phyloP scores from a whole-genome alignment of 139 green algal species.

The Mesotaenium endlicherianum region DNA sequence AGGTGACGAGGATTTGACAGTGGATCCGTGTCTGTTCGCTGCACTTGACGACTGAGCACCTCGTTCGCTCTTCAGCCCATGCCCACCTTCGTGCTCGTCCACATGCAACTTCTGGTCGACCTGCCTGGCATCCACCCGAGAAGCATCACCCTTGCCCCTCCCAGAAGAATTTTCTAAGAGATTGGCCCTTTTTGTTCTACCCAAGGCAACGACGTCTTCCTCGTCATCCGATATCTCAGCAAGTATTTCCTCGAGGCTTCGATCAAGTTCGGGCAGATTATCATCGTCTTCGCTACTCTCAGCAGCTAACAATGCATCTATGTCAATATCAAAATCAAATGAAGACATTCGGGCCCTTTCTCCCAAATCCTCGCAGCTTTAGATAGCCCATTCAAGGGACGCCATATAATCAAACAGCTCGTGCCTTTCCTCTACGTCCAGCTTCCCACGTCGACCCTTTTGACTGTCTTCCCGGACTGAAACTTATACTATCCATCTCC shows the following conservation, averaged over 20 bases:
- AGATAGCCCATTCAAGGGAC: no score
- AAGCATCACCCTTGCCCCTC: not conserved
- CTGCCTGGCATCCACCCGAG: not conserved
- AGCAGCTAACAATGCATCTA: constrained; percentile 17
- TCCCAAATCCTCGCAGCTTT: no score
- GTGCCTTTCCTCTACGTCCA: no score
- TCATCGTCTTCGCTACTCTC: not conserved
- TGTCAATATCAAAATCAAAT: constrained; percentile 21
- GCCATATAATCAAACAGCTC: no score
- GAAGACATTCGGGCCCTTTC: no score
- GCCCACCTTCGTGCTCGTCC: not conserved
- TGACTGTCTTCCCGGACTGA: no score
- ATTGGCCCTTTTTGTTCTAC: not conserved
- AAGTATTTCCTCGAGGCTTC: not conserved
- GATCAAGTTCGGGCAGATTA: constrained; percentile 5
- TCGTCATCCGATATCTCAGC: not conserved
- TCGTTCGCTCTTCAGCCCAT: not conserved
- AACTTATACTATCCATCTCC: no score
- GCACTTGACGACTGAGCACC: not conserved
- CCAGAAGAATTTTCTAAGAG: not conserved
- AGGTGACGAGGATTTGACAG: not conserved
- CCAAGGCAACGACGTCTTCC: not conserved
- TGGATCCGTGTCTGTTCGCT: not conserved
- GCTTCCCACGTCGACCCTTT: no score
- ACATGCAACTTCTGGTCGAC: not conserved